Evolutionary conservation across 345 rosid species (phyloP), one percentile per base, ranked within the genome.

Genomic region (Ailanthus altissimus): DNA sequence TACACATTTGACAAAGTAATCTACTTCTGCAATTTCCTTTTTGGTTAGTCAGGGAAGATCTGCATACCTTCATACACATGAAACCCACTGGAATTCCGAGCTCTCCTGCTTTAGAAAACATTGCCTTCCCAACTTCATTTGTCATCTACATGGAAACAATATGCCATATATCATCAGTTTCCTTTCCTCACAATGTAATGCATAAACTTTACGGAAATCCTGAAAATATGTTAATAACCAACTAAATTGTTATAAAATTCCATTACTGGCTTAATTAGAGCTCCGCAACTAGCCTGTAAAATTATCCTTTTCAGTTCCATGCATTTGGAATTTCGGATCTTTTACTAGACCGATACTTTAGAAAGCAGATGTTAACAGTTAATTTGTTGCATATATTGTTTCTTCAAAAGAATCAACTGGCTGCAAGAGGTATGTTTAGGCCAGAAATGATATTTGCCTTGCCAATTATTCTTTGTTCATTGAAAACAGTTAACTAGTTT

Each of bases 31-130:
- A 21, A 58, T 50, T 43, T 40, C 20, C 8, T 38, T 75, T 38
- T 64, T 32, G 13, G 36, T 77, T 60, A 58, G 45, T 20, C 43
- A 21, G 8, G 49, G 66, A 56, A 57, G 57, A 77, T 54, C 9
- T 8, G 47, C 13, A 53, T 82, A 93, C 98, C 94, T 95, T 95
- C 90, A 95, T 86, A 81, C 98, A 95, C 97, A 95, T 88, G 88
- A 95, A 89, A 80, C 97, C 94, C 81, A 92, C 99, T 43, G 98
- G 96, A 49, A 93, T 84, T 42, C 94, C 90, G 72, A 95, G 94
- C 70, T 91, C 96, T 76, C 98, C 99, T 49, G 98, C 99, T 86
- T 70, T 90, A 26, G 91, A 86, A 83, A 93, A 95, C 89, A 95
- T 74, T 68, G 92, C 89, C 89, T 93, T 92, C 16, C 99, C 99